Evolutionary conservation across 345 rosid species (phyloP), one percentile per base, ranked within the genome.

Genomic region (Rhizophora apiculata): DNA sequence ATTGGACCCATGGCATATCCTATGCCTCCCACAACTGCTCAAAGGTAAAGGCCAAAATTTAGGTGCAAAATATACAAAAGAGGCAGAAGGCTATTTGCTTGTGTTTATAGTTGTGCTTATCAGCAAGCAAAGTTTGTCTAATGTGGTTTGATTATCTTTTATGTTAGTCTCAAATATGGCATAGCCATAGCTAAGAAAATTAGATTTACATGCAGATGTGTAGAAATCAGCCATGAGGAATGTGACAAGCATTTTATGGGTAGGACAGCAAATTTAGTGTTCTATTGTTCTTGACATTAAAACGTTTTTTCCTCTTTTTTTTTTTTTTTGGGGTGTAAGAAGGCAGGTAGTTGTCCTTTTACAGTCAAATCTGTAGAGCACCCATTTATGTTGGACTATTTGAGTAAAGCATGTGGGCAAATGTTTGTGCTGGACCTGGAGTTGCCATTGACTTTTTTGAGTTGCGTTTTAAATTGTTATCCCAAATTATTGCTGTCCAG

Each of bases 21-120:
- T 7, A 83, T 94, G 89, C 92, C 93, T 0, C 92, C 80, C 27
- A 73, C 90, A 62, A 79, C 89, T 11, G 85, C 86, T 71, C 98
- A 90, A 79, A 87, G 96, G 88, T 88, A 76, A 86, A 3, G 13
- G 56, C 63, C 63, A 58, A 22, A 60, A 54, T 60, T 68, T 79
- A 67, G 79, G 65, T 75, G 68, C 68, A 71, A 58, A 69, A 60
- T 84, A 82, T 85, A 83, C 82, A 80, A 1, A 31, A 87, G 85
- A 85, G 83, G 68, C 74, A 63, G 81, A 70, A 76, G 79, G 69
- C 64, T 65, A 56, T 24, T 56, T 20, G 67, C 73, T 71, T 64
- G 71, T 67, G 66, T 53, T 29, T 49, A 58, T 72, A 72, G 52
- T 74, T 64, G 24, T 55, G 76, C 79, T 61, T 63, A 70, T 64